Evolutionary conservation across 2,329 filamentous ascomycete species (phyloP).

Genomic region (Fusarium poae): DNA sequence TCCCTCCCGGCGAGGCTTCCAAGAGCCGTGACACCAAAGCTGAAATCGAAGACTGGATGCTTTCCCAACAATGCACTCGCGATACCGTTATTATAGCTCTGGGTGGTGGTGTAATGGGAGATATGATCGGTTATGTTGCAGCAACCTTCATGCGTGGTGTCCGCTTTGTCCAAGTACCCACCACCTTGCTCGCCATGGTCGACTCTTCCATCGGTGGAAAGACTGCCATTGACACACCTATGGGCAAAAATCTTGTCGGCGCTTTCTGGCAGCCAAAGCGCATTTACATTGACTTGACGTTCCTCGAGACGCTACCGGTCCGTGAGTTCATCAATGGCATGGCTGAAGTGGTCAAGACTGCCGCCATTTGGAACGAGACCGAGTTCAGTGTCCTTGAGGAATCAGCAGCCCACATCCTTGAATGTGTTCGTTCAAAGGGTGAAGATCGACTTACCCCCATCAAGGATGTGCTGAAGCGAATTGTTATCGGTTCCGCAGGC

Average conservation of each 20-base stretch:
- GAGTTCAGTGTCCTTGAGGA: constrained; percentile 89
- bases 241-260: constrained; percentile 95
- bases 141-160: constrained; percentile 99
- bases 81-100: constrained; percentile 96
- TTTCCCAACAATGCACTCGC: constrained; percentile 89
- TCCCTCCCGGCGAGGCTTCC: constrained; percentile 91
- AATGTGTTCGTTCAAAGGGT: constrained; percentile 53
- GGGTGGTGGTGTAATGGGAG: constrained; percentile 95
- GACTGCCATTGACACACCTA: constrained; percentile 95
- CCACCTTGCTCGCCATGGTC: constrained; percentile 95
- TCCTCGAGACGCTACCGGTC: constrained; percentile 89
- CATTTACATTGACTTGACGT: constrained; percentile 93
- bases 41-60: constrained; percentile 97
- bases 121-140: constrained; percentile 97
- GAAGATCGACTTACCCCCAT: constrained; percentile 77
- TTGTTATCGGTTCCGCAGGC: constrained; percentile 89
- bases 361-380: constrained; percentile 91
- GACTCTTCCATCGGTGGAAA: constrained; percentile 99
- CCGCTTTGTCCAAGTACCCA: constrained; percentile 95
- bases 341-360: constrained; percentile 98
- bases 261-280: constrained; percentile 96
- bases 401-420: constrained; percentile 81
- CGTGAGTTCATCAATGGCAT: constrained; percentile 98
- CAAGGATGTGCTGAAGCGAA: constrained; percentile 76
- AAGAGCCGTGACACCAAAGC: constrained; percentile 95